A percentile compares a stretch with the other conserved stretches of the same genome.
phyloP scores from a whole-genome alignment of 116 monocot species.

The Papilionanthe hybrid region DNA sequence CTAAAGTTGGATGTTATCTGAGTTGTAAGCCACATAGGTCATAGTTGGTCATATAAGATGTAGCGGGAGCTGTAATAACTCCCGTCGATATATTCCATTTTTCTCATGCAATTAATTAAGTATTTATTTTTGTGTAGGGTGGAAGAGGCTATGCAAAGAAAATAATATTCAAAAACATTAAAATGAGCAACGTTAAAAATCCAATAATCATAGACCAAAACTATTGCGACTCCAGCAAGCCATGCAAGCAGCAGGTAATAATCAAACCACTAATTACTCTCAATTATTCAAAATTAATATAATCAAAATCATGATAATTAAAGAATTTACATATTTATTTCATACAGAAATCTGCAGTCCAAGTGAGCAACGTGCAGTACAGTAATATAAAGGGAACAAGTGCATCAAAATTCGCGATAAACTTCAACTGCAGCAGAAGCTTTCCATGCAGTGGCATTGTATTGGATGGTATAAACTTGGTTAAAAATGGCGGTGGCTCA shows the following conservation, averaged over 20 bases:
- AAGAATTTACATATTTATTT: neutral
- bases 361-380: constrained; percentile 32
- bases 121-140: constrained; percentile 2
- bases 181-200: constrained; percentile 22
- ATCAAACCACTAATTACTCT: neutral
- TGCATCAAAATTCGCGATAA: constrained; percentile 29
- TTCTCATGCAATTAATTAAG: neutral
- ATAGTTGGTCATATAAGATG: too few relatives aligned
- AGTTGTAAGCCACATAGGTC: too few relatives aligned
- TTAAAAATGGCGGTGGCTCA: neutral
- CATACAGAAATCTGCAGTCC: constrained; percentile 35
- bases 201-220: constrained; percentile 23
- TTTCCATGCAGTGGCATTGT: constrained; percentile 24
- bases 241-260: constrained; percentile 20
- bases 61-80: too few relatives aligned
- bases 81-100: neutral
- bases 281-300: neutral
- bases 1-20: too few relatives aligned
- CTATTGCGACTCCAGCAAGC: constrained; percentile 15
- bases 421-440: constrained; percentile 31
- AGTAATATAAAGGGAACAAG: constrained; percentile 43
- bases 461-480: constrained; percentile 28
- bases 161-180: constrained; percentile 19
- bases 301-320: neutral
- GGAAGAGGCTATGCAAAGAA: constrained; percentile 20